Evolutionary conservation across 2,329 filamentous ascomycete genomes (phyloP).

Genomic region (Penicillium sp.): DNA sequence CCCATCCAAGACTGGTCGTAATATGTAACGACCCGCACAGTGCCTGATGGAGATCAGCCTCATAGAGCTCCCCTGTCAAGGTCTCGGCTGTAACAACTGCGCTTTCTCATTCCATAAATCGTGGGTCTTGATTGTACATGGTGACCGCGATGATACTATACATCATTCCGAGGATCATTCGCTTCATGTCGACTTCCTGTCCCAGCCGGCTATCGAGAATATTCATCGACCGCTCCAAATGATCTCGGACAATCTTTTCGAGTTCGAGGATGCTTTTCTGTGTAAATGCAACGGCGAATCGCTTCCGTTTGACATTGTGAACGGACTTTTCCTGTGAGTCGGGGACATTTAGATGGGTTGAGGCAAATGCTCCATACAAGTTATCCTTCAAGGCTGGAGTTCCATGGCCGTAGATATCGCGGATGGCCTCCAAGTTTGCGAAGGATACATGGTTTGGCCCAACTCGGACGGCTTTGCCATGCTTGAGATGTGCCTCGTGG

Average conservation of each 20-base stretch:
- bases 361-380: slow-evolving; percentile 23
- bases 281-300: slow-evolving; percentile 28
- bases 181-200: background rate
- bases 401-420: slow-evolving; percentile 31
- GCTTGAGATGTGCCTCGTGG: background rate
- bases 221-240: background rate
- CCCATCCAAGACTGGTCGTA: background rate
- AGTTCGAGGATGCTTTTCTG: slow-evolving; percentile 26
- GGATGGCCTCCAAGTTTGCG: background rate
- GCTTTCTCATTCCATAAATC: slow-evolving; percentile 21
- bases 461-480: slow-evolving; percentile 3
- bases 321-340: slow-evolving; percentile 30
- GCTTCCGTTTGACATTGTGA: slow-evolving; percentile 29
- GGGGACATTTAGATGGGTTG: slow-evolving; percentile 26
- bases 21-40: background rate
- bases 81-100: slow-evolving; percentile 24
- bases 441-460: slow-evolving; percentile 13
- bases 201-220: background rate
- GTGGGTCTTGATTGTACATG: slow-evolving; percentile 5
- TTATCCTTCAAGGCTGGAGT: slow-evolving; percentile 28
- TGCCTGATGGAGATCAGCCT: background rate
- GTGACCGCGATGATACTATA: background rate
- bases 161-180: background rate
- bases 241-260: background rate
- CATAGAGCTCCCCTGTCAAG: slow-evolving; percentile 2